These are phyloP conservation scores for Yamadazyma tumulicola DNA, from an alignment of 805 yeast species.

Conservation along the genomic window DNA sequence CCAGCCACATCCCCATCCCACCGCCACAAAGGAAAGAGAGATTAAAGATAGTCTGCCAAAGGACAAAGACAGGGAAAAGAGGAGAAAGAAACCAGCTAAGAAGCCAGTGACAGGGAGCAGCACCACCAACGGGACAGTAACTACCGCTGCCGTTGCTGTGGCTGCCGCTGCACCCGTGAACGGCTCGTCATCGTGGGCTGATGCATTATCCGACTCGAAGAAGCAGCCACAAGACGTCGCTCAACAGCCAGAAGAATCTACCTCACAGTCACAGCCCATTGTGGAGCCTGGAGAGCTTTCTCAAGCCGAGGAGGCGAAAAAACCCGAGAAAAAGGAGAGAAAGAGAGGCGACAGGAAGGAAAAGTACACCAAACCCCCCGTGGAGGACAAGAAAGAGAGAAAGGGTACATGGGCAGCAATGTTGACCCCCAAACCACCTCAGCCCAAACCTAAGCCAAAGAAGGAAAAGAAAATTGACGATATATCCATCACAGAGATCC, in stretches of 20 bases:
- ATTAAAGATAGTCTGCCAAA: neutral
- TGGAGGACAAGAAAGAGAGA: slow-evolving; percentile 11
- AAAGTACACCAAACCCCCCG: neutral
- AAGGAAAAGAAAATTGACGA: slow-evolving; percentile 8
- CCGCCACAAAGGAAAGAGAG: neutral
- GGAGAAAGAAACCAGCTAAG: neutral
- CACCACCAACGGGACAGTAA: slow-evolving; percentile 16
- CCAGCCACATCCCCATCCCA: neutral
- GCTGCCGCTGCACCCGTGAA: slow-evolving; percentile 16
- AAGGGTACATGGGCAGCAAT: slow-evolving; percentile 69
- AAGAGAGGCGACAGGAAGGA: slow-evolving; percentile 3
- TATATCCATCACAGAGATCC: slow-evolving; percentile 13
- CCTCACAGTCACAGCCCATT: slow-evolving; percentile 26
- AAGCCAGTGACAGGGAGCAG: slow-evolving; percentile 14
- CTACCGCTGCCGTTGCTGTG: slow-evolving; percentile 12
- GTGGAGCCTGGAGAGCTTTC: slow-evolving; percentile 4
- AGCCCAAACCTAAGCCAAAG: slow-evolving; percentile 21
- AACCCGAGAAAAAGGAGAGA: slow-evolving; percentile 6
- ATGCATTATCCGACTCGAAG: slow-evolving; percentile 38
- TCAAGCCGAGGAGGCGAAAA: slow-evolving; percentile 8
- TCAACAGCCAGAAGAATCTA: slow-evolving; percentile 14
- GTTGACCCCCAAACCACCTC: slow-evolving; percentile 52
- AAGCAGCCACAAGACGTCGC: slow-evolving; percentile 21
- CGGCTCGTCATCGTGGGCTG: slow-evolving; percentile 31
- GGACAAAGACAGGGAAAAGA: slow-evolving; percentile 4